A percentile compares a stretch with the other conserved stretches of the same genome.
Conservation (phyloP, 768 basidiomycete genomes). For the Kondoa malvinella region DNA sequence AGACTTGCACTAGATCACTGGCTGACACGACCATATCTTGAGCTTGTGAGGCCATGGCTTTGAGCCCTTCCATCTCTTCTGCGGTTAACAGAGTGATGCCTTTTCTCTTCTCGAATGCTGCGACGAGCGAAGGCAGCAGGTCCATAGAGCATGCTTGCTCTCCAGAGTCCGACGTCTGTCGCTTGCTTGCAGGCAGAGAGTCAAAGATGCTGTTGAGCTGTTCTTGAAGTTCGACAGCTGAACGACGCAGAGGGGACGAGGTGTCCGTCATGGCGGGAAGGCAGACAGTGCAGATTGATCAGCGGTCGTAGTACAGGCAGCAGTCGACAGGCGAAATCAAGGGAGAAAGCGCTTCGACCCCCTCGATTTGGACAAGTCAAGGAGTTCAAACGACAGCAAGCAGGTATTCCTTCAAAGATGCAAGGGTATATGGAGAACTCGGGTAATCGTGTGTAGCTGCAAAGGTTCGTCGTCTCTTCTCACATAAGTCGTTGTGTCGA, state of each 20-base stretch:
- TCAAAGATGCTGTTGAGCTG: background rate
- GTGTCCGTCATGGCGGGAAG: too few relatives aligned
- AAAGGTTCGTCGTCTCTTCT: too few relatives aligned
- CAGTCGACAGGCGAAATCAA: too few relatives aligned
- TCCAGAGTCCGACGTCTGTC: background rate
- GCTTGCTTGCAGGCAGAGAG: background rate
- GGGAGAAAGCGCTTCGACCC: too few relatives aligned
- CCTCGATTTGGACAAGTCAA: too few relatives aligned
- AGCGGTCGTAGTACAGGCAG: too few relatives aligned
- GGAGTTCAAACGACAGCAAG: too few relatives aligned
- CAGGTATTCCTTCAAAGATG: too few relatives aligned
- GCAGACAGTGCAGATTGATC: too few relatives aligned
- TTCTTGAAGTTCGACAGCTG: background rate
- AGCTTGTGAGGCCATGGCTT: background rate
- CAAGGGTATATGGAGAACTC: too few relatives aligned
- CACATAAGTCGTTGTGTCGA: too few relatives aligned
- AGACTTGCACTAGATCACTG: background rate
- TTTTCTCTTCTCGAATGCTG: background rate
- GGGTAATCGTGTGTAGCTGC: too few relatives aligned
- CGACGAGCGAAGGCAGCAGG: background rate
- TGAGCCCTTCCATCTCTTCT: conserved; percentile 1
- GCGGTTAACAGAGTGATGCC: background rate
- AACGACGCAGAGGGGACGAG: background rate
- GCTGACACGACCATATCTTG: background rate
- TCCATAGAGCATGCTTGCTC: background rate